Percentiles rank a stretch among this genome's conserved stretches.
These are phyloP conservation scores for Aspergillus indologenus DNA, from an alignment of 495 filamentous ascomycete genomes.

Conservation along the genomic window DNA sequence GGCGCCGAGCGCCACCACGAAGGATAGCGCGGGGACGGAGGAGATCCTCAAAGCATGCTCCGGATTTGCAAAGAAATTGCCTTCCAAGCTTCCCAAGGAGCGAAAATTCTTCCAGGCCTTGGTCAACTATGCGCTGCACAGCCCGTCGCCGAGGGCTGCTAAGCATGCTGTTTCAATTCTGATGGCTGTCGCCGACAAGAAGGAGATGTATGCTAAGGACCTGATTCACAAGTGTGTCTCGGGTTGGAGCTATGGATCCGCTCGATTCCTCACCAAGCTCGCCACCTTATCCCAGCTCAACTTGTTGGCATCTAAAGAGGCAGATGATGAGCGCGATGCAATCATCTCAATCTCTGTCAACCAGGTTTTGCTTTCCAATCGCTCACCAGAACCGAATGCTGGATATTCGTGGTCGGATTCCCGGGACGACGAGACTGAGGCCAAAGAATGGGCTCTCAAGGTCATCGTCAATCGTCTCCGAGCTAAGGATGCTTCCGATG, in stretches of 20 bases:
- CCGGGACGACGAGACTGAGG: conserved; percentile 73
- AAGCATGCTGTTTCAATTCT: conserved; percentile 93
- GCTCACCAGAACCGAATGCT: conserved; percentile 47
- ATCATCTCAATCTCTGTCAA: conserved; percentile 77
- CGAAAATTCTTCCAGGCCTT: conserved; percentile 81
- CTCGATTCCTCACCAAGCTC: conserved; percentile 79
- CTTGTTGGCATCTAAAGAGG: conserved; percentile 69
- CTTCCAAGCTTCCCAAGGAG: conserved; percentile 79
- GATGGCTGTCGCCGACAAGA: conserved; percentile 74
- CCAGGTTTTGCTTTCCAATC: conserved; percentile 68
- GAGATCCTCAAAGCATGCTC: conserved; percentile 92
- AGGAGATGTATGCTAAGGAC: conserved; percentile 84
- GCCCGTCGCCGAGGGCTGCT: conserved; percentile 74
- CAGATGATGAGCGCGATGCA: conserved; percentile 67
- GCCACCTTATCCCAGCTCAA: conserved; percentile 81
- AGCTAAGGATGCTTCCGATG: conserved; percentile 54
- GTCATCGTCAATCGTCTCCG: conserved; percentile 84
- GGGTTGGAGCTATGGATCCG: conserved; percentile 71
- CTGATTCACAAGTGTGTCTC: conserved; percentile 70
- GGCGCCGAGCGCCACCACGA: conserved; percentile 63
- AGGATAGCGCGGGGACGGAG: conserved; percentile 66
- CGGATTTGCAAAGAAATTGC: conserved; percentile 80
- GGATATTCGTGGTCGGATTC: conserved; percentile 66
- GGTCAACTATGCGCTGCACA: conserved; percentile 74
- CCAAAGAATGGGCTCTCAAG: conserved; percentile 86